Base-by-base conservation (phyloP, 1,139 yeast species). In the Yamadazyma siamensis region DNA sequence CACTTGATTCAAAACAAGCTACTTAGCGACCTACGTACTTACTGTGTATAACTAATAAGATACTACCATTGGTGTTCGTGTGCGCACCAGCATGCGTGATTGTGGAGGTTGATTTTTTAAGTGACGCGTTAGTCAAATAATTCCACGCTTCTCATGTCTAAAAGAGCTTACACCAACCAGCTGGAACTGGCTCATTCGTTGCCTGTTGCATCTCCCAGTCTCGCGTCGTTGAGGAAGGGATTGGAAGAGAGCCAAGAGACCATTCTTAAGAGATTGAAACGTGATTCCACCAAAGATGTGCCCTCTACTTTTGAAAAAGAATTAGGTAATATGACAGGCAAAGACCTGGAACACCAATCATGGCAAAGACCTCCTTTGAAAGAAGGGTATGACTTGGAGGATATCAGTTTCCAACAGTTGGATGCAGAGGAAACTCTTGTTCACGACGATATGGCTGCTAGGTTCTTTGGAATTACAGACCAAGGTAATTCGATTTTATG, bases 381-480 rank as follows among this genome's bases (percentile, higher is more conserved):
- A 3, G 42, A 47, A 0, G 64, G 62, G 21, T 77, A 79, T 42
- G 63, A 73, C 38, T 70, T 82, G 0, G 40, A 49, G 0, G 87
- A 83, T 43, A 69, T 88, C 13, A 65, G 72, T 1, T 91, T 94
- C 54, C 98, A 91, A 56, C 98, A 91, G 50, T 67, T 94, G 46
- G 98, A 94, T 56, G 96, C 95, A 1, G 98, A 91, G 50, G 98
- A 91, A 49, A 75, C 83, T 5, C 52, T 57, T 16, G 59, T 73
- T 9, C 71, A 75, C 9, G 79, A 80, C 6, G 70, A 75, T 15
- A 71, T 81, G 0, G 67, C 74, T 5, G 86, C 91, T 2, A 73
- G 96, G 36, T 82, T 94, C 51, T 94, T 89, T 55, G 99, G 99
- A 34, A 87, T 94, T 20, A 88, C 98, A 0, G 76, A 71, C 33